Conservation (phyloP, 1,284 basidiomycete genomes). For the Cutaneotrichosporon cutaneum region DNA sequence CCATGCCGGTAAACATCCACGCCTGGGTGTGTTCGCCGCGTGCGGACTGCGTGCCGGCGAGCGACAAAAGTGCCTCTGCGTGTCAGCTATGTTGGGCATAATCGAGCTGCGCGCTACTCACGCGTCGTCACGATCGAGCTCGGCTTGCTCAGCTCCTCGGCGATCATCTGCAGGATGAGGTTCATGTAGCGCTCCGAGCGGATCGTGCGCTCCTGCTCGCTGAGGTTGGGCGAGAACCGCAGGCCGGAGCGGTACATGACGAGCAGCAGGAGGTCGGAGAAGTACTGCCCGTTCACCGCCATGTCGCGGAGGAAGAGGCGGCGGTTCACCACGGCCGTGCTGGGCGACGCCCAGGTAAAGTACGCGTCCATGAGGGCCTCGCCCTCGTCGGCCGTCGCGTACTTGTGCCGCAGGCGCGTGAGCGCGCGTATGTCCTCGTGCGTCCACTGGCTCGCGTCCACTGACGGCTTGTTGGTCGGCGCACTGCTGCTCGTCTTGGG, state of each 20-base stretch:
- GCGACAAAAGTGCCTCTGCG: conserved; percentile 24
- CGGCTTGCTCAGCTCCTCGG: conserved; percentile 24
- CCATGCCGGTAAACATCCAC: conserved; percentile 31
- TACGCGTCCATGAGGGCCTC: conserved; percentile 27
- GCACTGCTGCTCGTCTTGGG: conserved; percentile 7
- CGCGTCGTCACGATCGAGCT: conserved; percentile 23
- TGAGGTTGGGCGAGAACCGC: conserved; percentile 27
- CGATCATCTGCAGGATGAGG: conserved; percentile 26
- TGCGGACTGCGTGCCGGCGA: conserved; percentile 27
- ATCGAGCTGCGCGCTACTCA: conserved; percentile 11
- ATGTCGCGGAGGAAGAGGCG: conserved; percentile 29
- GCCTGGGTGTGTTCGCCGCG: conserved; percentile 28
- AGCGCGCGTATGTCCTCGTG: conserved; percentile 22
- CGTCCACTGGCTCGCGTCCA: conserved; percentile 20
- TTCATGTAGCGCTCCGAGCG: conserved; percentile 24
- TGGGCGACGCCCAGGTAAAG: conserved; percentile 27
- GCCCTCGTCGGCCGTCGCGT: conserved; percentile 28
- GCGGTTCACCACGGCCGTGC: conserved; percentile 22
- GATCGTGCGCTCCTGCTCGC: conserved; percentile 22
- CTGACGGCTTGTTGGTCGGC: conserved; percentile 6
- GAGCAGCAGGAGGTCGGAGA: conserved; percentile 28
- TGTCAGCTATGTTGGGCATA: background rate
- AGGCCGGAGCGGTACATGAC: conserved; percentile 27
- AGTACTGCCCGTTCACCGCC: conserved; percentile 29
- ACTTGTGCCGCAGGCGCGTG: conserved; percentile 26